These are phyloP conservation scores for Fusarium stilboides DNA, from an alignment of 2,329 filamentous ascomycete genomes.

Conservation along the genomic window DNA sequence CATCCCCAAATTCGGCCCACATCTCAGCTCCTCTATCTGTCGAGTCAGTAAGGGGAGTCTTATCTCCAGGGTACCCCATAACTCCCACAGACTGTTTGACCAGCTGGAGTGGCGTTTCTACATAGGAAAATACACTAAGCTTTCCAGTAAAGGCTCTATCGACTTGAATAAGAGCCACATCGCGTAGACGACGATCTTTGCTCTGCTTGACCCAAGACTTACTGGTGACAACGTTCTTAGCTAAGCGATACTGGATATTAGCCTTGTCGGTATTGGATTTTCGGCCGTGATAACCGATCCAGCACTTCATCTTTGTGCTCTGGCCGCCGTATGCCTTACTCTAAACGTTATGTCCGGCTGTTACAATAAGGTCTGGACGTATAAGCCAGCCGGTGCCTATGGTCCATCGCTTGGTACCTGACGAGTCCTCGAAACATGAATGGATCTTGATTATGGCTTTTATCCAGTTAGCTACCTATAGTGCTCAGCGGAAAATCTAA, in stretches of 20 bases:
- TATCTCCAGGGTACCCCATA: slow-evolving; percentile 55
- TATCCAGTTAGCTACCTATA: no score
- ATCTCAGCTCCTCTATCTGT: slow-evolving; percentile 54
- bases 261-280: not conserved
- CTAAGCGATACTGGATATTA: not conserved
- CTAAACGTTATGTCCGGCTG: slow-evolving; percentile 46
- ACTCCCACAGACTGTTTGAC: slow-evolving; percentile 46
- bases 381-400: slow-evolving; percentile 48
- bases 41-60: slow-evolving; percentile 25
- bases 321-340: no score
- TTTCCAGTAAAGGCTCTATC: slow-evolving; percentile 32
- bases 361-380: slow-evolving; percentile 40
- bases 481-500: no score
- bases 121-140: slow-evolving; percentile 42
- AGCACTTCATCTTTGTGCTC: slow-evolving; percentile 55
- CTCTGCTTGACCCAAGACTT: slow-evolving; percentile 40
- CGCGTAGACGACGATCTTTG: slow-evolving; percentile 32
- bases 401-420: slow-evolving; percentile 29
- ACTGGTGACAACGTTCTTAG: slow-evolving; percentile 35
- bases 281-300: slow-evolving; percentile 54
- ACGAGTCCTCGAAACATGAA: slow-evolving; percentile 20
- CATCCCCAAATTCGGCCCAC: slow-evolving; percentile 51
- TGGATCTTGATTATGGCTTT: slow-evolving; percentile 44
- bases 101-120: slow-evolving; percentile 28
- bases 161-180: slow-evolving; percentile 50